Base-by-base conservation (phyloP, 2,329 filamentous ascomycete species). In the Colletotrichum tanaceti region DNA sequence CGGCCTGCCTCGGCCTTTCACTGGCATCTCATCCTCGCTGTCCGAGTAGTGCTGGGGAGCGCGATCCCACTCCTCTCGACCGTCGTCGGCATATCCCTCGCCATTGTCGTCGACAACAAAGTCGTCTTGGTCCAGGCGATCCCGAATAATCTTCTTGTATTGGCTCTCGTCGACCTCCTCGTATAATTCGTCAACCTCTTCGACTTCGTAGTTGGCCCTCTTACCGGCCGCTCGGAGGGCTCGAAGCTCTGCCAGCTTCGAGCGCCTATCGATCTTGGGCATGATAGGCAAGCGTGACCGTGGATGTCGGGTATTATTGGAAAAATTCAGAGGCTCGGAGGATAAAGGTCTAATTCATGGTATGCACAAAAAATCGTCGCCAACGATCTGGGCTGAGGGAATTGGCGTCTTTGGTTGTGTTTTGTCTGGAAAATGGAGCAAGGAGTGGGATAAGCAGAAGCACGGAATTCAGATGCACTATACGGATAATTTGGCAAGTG, bases 71-170 rank as follows among this genome's bases (percentile, higher is more conserved):
- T 98, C 96, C 81, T 97, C 94, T 63, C 96, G 91, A 70, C 96
- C 96, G 77, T 98, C 96, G 78, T 98, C 95, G 72, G 93, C 95
- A 76, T 99, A 99, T 44, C 96, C 95, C 77, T 95, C 93, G 76
- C 95, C 95, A 82, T 98, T 97, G 82, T 99, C 96, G 83, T 98
- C 96, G 69, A 99, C 94, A 60, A 99, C 95, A 76, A 99, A 99
- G 81, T 99, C 96, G 75, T 99, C 96, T 75, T 97, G 87, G 76
- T 98, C 93, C 59, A 99, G 85, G 54, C 96, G 91, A 64, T 91
- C 89, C 49, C 96, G 89, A 16, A 99, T 94, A 73, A 98, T 91
- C 79, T 97, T 97, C 84, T 98, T 98, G 85, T 99, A 99, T 59
- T 93, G 92, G 75, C 96, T 95, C 75, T 99, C 96, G 76, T 98